phyloP scores from a whole-genome alignment of 2,329 filamentous ascomycete species.

The Arthrobotrys iridis region DNA sequence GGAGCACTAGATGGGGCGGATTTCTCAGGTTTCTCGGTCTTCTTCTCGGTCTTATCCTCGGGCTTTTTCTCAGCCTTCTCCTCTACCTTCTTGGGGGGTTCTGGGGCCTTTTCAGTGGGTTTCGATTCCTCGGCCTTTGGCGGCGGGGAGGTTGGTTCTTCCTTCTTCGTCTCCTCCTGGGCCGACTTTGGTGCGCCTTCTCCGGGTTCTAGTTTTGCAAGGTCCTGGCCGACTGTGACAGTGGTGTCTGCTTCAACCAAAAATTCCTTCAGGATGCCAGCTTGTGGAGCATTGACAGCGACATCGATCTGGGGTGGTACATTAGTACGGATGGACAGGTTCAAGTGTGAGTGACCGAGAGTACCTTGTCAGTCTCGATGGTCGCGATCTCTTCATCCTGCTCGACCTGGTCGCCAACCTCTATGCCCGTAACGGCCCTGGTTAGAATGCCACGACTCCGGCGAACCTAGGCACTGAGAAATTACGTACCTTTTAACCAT shows the following conservation, averaged over 20 bases:
- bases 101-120: constrained; percentile 55
- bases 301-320: constrained; percentile 84
- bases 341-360: not conserved
- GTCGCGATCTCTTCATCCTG: constrained; percentile 97
- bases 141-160: constrained; percentile 42
- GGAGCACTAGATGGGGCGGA: constrained; percentile 58
- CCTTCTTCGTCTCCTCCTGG: constrained; percentile 67
- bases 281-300: constrained; percentile 89
- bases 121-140: constrained; percentile 55
- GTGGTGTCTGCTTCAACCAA: constrained; percentile 94
- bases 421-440: constrained; percentile 59
- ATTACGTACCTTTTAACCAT: constrained; percentile 77
- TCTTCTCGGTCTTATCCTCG: constrained; percentile 60
- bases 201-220: constrained; percentile 82
- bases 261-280: constrained; percentile 90
- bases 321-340: not conserved
- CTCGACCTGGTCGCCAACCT: constrained; percentile 92
- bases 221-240: constrained; percentile 90
- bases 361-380: constrained; percentile 97
- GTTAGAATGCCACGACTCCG: not conserved
- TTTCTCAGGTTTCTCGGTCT: constrained; percentile 59
- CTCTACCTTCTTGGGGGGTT: constrained; percentile 62
- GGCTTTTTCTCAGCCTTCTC: constrained; percentile 60
- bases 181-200: constrained; percentile 66
- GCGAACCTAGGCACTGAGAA: not conserved